Evolutionary conservation across 2,329 filamentous ascomycete species (phyloP).

Genomic region (Neofusicoccum parvum): DNA sequence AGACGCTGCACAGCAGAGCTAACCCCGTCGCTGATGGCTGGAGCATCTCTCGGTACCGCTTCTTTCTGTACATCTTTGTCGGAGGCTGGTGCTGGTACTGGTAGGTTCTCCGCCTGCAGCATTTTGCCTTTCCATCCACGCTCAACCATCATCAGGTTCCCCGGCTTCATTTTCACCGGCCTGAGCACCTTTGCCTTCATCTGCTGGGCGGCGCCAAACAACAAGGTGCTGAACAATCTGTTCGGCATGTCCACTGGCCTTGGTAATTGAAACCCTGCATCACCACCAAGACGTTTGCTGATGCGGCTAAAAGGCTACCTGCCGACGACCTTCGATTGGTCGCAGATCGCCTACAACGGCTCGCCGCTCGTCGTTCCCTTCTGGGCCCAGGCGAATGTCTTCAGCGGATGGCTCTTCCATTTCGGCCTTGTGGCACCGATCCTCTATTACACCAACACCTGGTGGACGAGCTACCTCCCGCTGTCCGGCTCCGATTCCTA

Average conservation of each 20-base stretch:
- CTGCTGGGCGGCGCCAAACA: conserved; percentile 31
- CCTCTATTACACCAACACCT: conserved; percentile 57
- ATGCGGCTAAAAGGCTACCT: conserved; percentile 20
- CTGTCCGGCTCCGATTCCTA: conserved; percentile 44
- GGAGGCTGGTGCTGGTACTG: conserved; percentile 29
- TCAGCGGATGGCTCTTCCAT: conserved; percentile 45
- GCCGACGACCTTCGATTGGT: conserved; percentile 34
- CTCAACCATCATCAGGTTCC: conserved; percentile 23
- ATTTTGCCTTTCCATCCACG: too few species aligned
- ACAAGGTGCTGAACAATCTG: conserved; percentile 32
- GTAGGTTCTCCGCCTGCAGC: neutral
- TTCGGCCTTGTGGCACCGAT: conserved; percentile 38
- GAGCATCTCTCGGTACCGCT: conserved; percentile 29
- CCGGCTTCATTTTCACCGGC: conserved; percentile 28
- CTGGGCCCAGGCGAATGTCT: conserved; percentile 46
- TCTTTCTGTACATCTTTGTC: conserved; percentile 29
- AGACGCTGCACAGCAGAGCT: conserved; percentile 34
- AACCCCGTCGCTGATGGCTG: conserved; percentile 36
- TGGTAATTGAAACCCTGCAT: neutral
- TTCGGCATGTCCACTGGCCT: conserved; percentile 31
- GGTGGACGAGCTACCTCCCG: conserved; percentile 33
- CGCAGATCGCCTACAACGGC: conserved; percentile 24
- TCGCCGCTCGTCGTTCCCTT: conserved; percentile 34
- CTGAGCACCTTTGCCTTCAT: conserved; percentile 32
- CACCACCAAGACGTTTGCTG: too few species aligned